Evolutionary conservation across 2,329 filamentous ascomycete genomes (phyloP).

Genomic region (Tricladium varicosporioides): DNA sequence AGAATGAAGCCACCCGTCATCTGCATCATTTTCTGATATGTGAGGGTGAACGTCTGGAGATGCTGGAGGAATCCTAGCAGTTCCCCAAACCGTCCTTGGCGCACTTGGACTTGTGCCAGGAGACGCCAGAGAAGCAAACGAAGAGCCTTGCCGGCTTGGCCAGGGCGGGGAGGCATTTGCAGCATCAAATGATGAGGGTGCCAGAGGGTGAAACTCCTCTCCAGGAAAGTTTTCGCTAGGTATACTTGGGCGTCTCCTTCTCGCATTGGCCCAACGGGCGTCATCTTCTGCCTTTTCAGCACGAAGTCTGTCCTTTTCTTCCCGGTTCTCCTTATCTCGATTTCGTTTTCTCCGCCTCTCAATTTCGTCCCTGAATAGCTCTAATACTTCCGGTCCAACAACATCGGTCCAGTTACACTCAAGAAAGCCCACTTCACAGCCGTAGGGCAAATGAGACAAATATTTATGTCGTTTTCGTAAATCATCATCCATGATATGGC

Average conservation of each 20-base stretch:
- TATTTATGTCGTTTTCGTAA: constrained; percentile 69
- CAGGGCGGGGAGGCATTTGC: constrained; percentile 46
- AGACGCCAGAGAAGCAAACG: constrained; percentile 68
- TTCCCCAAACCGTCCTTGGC: constrained; percentile 90
- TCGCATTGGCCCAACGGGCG: constrained; percentile 57
- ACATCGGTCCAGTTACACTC: constrained; percentile 76
- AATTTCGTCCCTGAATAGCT: constrained; percentile 61
- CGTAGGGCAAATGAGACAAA: constrained; percentile 66
- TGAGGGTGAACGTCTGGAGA: constrained; percentile 52
- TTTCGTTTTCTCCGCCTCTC: constrained; percentile 62
- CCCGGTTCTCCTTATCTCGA: constrained; percentile 63
- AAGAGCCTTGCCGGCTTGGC: constrained; percentile 55
- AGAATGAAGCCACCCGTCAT: constrained; percentile 85
- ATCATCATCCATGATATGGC: constrained; percentile 70
- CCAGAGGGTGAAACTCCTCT: constrained; percentile 65
- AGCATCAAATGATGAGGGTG: constrained; percentile 46
- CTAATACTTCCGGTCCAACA: constrained; percentile 58
- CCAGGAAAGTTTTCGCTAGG: constrained; percentile 45
- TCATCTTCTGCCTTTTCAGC: constrained; percentile 70
- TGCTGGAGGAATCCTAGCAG: constrained; percentile 58
- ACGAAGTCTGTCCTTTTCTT: constrained; percentile 67
- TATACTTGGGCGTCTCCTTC: constrained; percentile 54
- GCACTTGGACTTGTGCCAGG: constrained; percentile 79
- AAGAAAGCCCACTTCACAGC: constrained; percentile 69
- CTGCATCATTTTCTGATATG: constrained; percentile 34